Percentiles rank a stretch among this genome's conserved stretches.
Conservation (phyloP, 805 yeast species). For the Ogataea pignaliae region DNA sequence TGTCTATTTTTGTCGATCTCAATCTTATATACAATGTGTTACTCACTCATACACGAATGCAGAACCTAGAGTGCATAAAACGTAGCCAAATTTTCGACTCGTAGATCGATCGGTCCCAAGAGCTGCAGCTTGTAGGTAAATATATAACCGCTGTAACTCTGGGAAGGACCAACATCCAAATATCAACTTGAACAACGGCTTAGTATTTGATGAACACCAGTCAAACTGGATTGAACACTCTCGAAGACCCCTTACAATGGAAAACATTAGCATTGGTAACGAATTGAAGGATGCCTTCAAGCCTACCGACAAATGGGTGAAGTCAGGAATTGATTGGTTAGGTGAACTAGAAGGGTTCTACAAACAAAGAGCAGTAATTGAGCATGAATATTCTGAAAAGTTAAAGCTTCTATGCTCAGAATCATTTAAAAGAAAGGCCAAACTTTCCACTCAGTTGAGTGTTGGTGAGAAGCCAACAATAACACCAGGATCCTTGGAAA, state of each 20-base stretch:
- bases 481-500: constrained; percentile 93
- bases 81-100: too few relatives aligned
- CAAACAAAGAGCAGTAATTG: constrained; percentile 75
- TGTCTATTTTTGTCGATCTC: too few relatives aligned
- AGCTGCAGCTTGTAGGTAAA: too few relatives aligned
- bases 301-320: constrained; percentile 74
- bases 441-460: constrained; percentile 57
- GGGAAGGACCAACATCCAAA: too few relatives aligned
- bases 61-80: too few relatives aligned
- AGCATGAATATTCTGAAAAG: constrained; percentile 74
- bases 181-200: too few relatives aligned
- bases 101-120: too few relatives aligned
- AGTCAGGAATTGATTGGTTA: constrained; percentile 69
- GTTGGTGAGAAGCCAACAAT: constrained; percentile 90
- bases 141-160: too few relatives aligned
- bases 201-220: too few relatives aligned
- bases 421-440: constrained; percentile 73
- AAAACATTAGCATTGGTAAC: constrained; percentile 51
- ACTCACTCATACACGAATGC: too few relatives aligned
- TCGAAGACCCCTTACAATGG: constrained; percentile 11
- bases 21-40: too few relatives aligned
- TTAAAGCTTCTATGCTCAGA: constrained; percentile 60
- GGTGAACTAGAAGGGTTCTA: constrained; percentile 79
- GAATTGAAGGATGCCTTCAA: constrained; percentile 79
- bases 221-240: too few relatives aligned